phyloP scores from a whole-genome alignment of 2,329 filamentous ascomycete species.

The Celoporthe dispersa region DNA sequence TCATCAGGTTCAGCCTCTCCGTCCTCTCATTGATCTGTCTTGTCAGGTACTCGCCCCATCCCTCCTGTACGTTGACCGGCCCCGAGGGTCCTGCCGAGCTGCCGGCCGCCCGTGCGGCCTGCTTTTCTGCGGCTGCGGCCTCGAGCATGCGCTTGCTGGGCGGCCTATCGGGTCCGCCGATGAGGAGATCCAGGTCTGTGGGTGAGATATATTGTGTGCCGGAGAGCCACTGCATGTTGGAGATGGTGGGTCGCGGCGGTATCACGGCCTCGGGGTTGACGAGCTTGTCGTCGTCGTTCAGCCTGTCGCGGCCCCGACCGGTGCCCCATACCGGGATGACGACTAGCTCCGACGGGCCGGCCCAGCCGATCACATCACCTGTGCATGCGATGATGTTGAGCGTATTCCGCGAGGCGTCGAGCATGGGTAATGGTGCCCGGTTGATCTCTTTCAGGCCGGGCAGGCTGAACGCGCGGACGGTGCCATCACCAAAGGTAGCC shows the following conservation, averaged over 20 bases:
- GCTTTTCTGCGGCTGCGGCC: conserved; percentile 76
- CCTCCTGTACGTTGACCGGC: conserved; percentile 53
- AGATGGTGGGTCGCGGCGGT: conserved; percentile 88
- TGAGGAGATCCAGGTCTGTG: conserved; percentile 84
- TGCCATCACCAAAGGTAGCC: conserved; percentile 83
- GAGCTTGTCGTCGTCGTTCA: conserved; percentile 69
- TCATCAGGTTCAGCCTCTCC: conserved; percentile 81
- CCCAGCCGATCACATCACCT: conserved; percentile 87
- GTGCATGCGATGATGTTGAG: conserved; percentile 74
- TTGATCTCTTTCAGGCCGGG: conserved; percentile 86
- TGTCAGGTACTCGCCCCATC: conserved; percentile 79
- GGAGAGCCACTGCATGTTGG: conserved; percentile 93
- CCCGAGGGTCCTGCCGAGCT: conserved; percentile 30
- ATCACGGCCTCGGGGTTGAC: conserved; percentile 76
- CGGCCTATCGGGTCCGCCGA: conserved; percentile 86
- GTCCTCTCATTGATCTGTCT: conserved; percentile 89
- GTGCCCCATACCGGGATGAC: conserved; percentile 85
- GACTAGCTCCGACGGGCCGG: conserved; percentile 82
- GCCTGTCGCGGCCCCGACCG: conserved; percentile 60
- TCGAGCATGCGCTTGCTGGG: conserved; percentile 87
- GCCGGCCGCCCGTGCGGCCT: conserved; percentile 45
- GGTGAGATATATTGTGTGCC: conserved; percentile 91
- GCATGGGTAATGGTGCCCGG: conserved; percentile 65
- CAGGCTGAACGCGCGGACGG: conserved; percentile 80
- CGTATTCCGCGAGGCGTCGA: conserved; percentile 74